phyloP scores from a whole-genome alignment of 1,284 basidiomycete genomes.

The Melampsora americana region DNA sequence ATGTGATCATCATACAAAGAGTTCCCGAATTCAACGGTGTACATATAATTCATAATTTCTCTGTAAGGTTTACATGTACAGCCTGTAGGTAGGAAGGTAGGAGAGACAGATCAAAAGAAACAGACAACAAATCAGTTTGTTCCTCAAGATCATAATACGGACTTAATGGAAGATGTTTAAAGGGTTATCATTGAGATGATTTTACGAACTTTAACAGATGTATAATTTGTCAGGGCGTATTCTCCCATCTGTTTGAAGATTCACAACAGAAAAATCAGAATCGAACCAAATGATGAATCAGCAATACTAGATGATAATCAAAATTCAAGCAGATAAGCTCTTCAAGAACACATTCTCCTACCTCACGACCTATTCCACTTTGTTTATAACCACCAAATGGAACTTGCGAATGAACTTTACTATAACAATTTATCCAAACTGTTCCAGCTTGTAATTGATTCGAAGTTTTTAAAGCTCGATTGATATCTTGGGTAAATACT shows the following conservation, averaged over 20 bases:
- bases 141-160: too few species aligned
- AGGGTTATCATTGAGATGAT: neutral
- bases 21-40: too few species aligned
- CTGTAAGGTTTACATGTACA: neutral
- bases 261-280: neutral
- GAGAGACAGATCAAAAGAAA: neutral
- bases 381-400: slow-evolving; percentile 87
- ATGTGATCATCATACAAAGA: too few species aligned
- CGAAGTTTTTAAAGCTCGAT: slow-evolving; percentile 69
- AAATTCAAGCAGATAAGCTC: neutral
- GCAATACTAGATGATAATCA: neutral
- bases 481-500: slow-evolving; percentile 77
- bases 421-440: slow-evolving; percentile 71
- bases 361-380: slow-evolving; percentile 46
- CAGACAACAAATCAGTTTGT: too few species aligned
- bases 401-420: slow-evolving; percentile 62
- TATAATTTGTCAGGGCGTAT: slow-evolving; percentile 37
- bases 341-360: neutral
- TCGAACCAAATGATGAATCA: neutral
- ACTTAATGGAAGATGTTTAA: too few species aligned
- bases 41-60: neutral
- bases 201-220: slow-evolving; percentile 21
- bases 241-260: slow-evolving; percentile 10
- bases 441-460: slow-evolving; percentile 78
- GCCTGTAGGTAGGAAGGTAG: neutral